Evolutionary conservation across 345 rosid species (phyloP), one percentile per base, ranked within the genome.

Genomic region (Punica granatum): DNA sequence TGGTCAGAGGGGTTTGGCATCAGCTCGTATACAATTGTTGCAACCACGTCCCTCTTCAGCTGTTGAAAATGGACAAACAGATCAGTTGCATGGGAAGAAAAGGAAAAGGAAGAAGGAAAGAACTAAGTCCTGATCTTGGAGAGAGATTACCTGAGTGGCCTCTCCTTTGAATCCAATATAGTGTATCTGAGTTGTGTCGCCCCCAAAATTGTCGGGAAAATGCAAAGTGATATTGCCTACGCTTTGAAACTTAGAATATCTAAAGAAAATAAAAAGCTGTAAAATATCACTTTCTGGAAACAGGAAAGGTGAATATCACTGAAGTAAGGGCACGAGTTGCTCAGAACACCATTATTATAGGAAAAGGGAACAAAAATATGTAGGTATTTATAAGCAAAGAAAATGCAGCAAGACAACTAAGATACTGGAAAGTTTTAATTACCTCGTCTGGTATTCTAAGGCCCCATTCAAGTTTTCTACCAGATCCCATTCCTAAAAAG

Each of bases 1-100:
- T 93, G 98, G 72, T 88, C 98, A 26, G 97, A 86, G 67, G 98
- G 98, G 81, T 93, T 93, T n/a, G 97, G 98, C 64, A 68, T 89
- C 19, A 90, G 75, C 85, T 93, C 98, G 76, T 93, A 93, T 28
- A 93, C 96, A 39, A 93, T 86, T 13, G 90, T 93, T 10, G 92
- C 90, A 70, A 90, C 92, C 56, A 85, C 91, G 70, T 93, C 98
- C 73, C 97, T 84, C 84, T 93, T 93, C 81, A 88, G 70, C 98
- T 90, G 91, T 77, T 66, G 59, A 60, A 63, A 60, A 76, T 42
- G 44, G 37, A 70, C 32, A 56, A 65, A 65, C 37, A 37, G 16
- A 72, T 76, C 72, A 75, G 30, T 65, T 37, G 25, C n/a, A n/a
- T 69, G 65, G 54, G 36, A 41, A 23, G 28, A 53, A 25, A 15